Percentiles rank a stretch among this genome's conserved stretches.
Conservation (phyloP, 306 rosid species). For the Vigna unguiculata region DNA sequence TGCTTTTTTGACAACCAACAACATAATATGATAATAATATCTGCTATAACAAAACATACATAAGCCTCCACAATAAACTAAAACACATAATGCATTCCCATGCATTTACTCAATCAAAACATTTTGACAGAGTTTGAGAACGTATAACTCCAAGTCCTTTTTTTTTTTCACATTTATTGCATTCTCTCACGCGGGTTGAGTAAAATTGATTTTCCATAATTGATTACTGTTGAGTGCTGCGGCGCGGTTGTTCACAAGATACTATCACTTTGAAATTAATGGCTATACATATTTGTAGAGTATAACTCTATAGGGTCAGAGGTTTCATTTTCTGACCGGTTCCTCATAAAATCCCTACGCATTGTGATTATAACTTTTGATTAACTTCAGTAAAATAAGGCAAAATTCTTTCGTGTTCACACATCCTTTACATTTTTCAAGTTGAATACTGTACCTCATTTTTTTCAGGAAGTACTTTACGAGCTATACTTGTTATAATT, state of each 20-base stretch:
- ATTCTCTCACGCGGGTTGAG: slow-evolving; percentile 37
- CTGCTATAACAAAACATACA: not conserved
- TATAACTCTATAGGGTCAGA: slow-evolving; percentile 35
- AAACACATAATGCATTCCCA: slow-evolving; percentile 17
- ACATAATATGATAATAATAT: slow-evolving; percentile 9
- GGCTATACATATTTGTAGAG: not conserved
- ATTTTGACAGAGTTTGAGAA: slow-evolving; percentile 35
- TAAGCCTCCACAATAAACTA: slow-evolving; percentile 9
- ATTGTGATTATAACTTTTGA: slow-evolving; percentile 3
- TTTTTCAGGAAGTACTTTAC: not conserved
- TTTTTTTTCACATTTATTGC: slow-evolving; percentile 5
- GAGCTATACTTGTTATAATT: not conserved
- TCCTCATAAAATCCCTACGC: not conserved
- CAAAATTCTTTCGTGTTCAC: slow-evolving; percentile 35
- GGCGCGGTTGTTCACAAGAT: slow-evolving; percentile 36
- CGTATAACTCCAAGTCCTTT: slow-evolving; percentile 22
- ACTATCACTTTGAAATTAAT: slow-evolving; percentile 18
- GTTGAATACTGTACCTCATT: not conserved
- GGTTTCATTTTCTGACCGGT: slow-evolving; percentile 40
- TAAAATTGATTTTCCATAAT: slow-evolving; percentile 22
- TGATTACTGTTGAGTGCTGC: not conserved
- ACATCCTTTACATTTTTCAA: slow-evolving; percentile 13
- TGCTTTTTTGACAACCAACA: slow-evolving; percentile 35
- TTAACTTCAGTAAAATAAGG: not conserved
- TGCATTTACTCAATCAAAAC: not conserved